Evolutionary conservation across 805 yeast genomes (phyloP), one percentile per base, ranked within the genome.

Genomic region (Candida berthetii): DNA sequence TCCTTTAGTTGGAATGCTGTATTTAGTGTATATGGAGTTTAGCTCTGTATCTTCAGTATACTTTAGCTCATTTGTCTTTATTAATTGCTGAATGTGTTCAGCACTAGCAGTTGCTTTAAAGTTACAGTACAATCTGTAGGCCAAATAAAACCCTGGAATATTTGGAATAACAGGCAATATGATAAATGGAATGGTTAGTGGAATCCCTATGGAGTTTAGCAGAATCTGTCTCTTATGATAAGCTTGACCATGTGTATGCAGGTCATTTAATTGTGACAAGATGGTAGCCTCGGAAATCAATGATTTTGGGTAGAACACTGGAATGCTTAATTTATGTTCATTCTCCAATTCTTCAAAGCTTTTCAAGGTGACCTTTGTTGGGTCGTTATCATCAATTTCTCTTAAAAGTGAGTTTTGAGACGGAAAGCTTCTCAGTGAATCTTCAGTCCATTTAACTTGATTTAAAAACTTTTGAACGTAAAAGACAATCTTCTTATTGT

Each of bases 151-250:
- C 0, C 96, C 96, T 0, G 98, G 98, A 17, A 90, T 76, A 53
- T 90, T 90, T 17, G 98, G 98, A 3, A 89, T 59, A n/a, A 90
- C 69, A 0, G 98, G 98, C 0, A 91, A 55, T 35, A 88, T 51
- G 0, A 87, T 89, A 35, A 90, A 59, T 2, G 98, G 98, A 3
- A 87, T 50, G 0, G 95, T 79, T 36, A 90, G 48, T 2, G 97
- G 97, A 3, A 91, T 61, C 3, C 80, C 79, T 14, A 81, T 44
- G 1, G 76, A 69, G 48, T 84, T 77, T 31, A 67, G 48, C 2
- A 74, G 37, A 47, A 83, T 70, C 50, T 74, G 73, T 53, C 74
- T 80, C 39, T 60, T 61, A 53, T 90, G 96, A 37, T 67, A 65
- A 1, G 66, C 49, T 31, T 70, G 55, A 10, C 83, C 80, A 1